A percentile compares a stretch with the other conserved stretches of the same genome.
Conservation (phyloP, 2,329 filamentous ascomycete genomes). For the Lojkania enalia region DNA sequence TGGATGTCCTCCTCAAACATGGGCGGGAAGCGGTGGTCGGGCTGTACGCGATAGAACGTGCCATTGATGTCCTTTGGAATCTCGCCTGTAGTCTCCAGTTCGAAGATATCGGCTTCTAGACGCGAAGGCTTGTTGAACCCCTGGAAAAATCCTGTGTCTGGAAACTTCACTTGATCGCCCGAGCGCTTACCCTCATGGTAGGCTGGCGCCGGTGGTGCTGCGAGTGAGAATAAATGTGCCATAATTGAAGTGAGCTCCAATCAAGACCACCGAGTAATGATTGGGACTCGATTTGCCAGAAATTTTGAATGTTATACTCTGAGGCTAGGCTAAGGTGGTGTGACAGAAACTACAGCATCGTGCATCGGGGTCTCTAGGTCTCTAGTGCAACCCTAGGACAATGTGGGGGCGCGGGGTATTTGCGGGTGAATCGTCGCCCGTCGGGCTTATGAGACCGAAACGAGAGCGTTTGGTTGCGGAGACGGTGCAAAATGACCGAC, state of each 20-base stretch:
- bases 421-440: constrained; percentile 6
- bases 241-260: constrained; percentile 17
- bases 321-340: constrained; percentile 3
- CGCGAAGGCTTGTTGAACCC: constrained; percentile 48
- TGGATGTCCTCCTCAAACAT: constrained; percentile 59
- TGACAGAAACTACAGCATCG: constrained; percentile 8
- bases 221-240: constrained; percentile 41
- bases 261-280: background rate
- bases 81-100: constrained; percentile 45
- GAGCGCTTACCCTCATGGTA: constrained; percentile 29
- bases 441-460: constrained; percentile 19
- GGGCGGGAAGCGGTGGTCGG: constrained; percentile 57
- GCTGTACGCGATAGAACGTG: constrained; percentile 51
- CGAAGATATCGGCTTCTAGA: constrained; percentile 46
- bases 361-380: constrained; percentile 1
- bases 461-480: constrained; percentile 2
- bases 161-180: constrained; percentile 37
- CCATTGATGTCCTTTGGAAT: constrained; percentile 51
- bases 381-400: constrained; percentile 1
- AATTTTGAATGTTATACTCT: constrained; percentile 4
- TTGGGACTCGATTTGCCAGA: constrained; percentile 4
- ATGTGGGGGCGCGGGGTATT: constrained; percentile 29
- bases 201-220: constrained; percentile 25
- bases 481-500: constrained; percentile 19
- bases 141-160: constrained; percentile 39